Evolutionary conservation across 192 early-diverging fungal genomes (phyloP).

Genomic region (Coemansia sp.): DNA sequence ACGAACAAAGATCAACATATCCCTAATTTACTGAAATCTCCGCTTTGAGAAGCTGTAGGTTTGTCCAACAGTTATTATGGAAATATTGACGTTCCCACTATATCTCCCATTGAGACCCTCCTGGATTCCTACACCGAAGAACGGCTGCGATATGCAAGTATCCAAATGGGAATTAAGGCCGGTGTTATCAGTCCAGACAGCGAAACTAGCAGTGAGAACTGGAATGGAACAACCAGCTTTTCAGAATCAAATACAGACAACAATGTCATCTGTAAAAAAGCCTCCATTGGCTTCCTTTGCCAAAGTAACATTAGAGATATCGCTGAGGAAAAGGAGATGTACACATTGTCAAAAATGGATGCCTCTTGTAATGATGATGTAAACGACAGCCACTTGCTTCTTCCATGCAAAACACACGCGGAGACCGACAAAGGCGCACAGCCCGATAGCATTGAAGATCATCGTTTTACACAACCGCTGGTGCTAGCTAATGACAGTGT

Average conservation of each 20-base stretch:
- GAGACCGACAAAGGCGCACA: not conserved
- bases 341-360: not conserved
- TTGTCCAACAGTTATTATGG: not conserved
- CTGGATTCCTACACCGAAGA: conserved; percentile 2
- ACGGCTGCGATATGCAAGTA: conserved; percentile 4
- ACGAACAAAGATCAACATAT: not conserved
- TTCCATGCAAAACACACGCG: not conserved
- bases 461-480: not conserved
- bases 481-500: not conserved
- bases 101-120: conserved; percentile 10
- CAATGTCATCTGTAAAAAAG: not conserved
- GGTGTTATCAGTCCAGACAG: conserved; percentile 6
- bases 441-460: not conserved
- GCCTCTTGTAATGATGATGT: not conserved
- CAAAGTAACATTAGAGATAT: not conserved
- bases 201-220: not conserved
- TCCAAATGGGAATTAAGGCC: conserved; percentile 9
- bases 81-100: conserved; percentile 1
- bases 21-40: conserved; percentile 2
- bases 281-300: not conserved
- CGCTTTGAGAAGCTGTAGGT: conserved; percentile 5
- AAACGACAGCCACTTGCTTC: not conserved
- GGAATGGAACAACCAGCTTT: not conserved
- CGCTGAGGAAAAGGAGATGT: too few species aligned
- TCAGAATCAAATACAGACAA: not conserved